Evolutionary conservation across 768 basidiomycete genomes (phyloP).

Genomic region (Hygrocybe punicea): DNA sequence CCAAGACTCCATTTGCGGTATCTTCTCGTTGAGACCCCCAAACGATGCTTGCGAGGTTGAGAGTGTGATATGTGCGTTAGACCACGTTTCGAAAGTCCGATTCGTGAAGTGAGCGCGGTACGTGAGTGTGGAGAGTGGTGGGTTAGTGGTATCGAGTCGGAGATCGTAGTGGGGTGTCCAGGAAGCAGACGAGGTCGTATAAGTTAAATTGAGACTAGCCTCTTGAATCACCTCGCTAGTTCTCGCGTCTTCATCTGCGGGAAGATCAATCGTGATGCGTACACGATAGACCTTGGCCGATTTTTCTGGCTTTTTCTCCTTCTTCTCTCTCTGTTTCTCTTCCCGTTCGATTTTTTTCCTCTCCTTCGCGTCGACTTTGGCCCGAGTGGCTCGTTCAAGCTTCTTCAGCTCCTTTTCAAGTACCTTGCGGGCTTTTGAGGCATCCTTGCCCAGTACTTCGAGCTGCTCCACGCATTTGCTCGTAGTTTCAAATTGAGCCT

Average conservation of each 20-base stretch:
- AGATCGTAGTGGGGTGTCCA: conserved; percentile 7
- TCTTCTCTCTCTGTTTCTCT: neutral
- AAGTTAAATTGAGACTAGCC: neutral
- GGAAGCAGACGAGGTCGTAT: conserved; percentile 1
- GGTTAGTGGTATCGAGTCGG: conserved; percentile 5
- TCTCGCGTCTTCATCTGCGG: neutral
- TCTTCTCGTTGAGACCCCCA: conserved; percentile 6
- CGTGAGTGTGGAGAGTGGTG: conserved; percentile 1
- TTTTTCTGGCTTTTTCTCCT: neutral
- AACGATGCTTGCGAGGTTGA: conserved; percentile 6
- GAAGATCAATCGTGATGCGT: conserved; percentile 4
- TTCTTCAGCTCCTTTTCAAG: neutral
- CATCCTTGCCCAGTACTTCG: neutral
- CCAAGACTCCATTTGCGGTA: conserved; percentile 5
- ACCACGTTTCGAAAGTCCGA: neutral
- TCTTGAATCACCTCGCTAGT: neutral
- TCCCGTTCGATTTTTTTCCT: neutral
- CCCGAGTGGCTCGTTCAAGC: neutral
- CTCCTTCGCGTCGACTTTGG: neutral
- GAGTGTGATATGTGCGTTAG: neutral
- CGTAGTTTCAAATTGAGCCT: neutral
- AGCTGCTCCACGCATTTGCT: neutral
- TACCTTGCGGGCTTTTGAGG: neutral
- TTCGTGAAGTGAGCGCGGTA: conserved; percentile 3
- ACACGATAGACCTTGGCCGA: neutral